A percentile compares a stretch with the other conserved stretches of the same genome.
These are phyloP conservation scores for Pseudomonodictys pantanalensis DNA, from an alignment of 495 filamentous ascomycete genomes.

Conservation along the genomic window DNA sequence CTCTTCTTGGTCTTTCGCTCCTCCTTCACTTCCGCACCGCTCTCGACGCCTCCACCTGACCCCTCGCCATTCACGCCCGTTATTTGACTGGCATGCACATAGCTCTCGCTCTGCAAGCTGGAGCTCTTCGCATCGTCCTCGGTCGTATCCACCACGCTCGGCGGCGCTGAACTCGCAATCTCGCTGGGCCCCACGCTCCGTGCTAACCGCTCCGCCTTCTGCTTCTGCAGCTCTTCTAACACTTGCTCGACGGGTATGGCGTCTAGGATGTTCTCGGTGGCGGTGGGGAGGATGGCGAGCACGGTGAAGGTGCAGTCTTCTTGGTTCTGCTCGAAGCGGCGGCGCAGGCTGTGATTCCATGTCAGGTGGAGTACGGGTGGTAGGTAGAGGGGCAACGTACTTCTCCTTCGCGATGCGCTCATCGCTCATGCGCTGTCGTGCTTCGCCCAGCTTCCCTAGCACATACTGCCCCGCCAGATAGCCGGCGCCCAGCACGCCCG, in stretches of 20 bases:
- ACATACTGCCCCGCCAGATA: constrained; percentile 94
- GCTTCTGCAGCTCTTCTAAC: constrained; percentile 86
- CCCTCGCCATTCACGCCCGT: constrained; percentile 44
- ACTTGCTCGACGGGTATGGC: constrained; percentile 85
- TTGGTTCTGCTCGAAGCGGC: constrained; percentile 97
- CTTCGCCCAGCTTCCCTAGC: constrained; percentile 81
- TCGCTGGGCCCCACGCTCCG: constrained; percentile 52
- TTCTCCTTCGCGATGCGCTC: constrained; percentile 95
- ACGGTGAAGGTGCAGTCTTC: constrained; percentile 99
- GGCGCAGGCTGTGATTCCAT: constrained; percentile 64
- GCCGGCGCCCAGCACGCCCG: constrained; percentile 80
- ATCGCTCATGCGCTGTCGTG: constrained; percentile 89
- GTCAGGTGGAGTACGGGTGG: background rate
- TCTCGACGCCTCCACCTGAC: constrained; percentile 37
- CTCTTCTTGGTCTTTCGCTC: constrained; percentile 60
- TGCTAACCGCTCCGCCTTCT: constrained; percentile 75
- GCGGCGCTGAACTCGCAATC: constrained; percentile 62
- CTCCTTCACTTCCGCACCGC: constrained; percentile 29
- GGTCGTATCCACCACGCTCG: constrained; percentile 57
- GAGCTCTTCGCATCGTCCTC: constrained; percentile 79
- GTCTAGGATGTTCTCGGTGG: constrained; percentile 81
- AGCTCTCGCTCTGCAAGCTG: constrained; percentile 75
- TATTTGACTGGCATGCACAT: constrained; percentile 74
- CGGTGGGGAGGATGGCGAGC: constrained; percentile 87
- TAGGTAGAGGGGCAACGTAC: constrained; percentile 50